These are phyloP conservation scores for Phialemonium atrogriseum DNA, from an alignment of 2,329 filamentous ascomycete species.

Conservation along the genomic window DNA sequence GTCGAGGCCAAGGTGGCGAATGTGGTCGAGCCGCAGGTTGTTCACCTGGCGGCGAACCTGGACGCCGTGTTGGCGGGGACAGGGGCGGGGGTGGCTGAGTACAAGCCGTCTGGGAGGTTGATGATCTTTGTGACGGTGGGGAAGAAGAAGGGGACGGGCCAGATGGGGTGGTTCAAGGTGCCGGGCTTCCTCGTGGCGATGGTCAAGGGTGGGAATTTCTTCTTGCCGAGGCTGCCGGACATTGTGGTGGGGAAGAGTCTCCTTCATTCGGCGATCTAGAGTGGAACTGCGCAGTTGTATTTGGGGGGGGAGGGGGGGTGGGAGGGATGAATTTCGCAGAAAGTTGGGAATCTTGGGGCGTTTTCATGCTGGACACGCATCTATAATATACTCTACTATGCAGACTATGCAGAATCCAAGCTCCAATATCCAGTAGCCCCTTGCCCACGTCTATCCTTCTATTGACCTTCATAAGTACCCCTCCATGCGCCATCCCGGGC, in stretches of 20 bases:
- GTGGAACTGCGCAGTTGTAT: too few species aligned
- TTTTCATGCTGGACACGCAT: too few species aligned
- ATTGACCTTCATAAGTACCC: too few species aligned
- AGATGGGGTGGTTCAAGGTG: conserved; percentile 14
- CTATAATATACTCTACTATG: too few species aligned
- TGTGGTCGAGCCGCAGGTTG: conserved; percentile 15
- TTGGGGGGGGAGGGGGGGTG: too few species aligned
- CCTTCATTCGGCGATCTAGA: neutral
- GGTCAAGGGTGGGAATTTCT: conserved; percentile 12
- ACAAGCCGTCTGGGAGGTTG: conserved; percentile 9
- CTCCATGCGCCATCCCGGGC: too few species aligned
- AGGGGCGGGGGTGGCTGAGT: conserved; percentile 6
- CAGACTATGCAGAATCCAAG: too few species aligned
- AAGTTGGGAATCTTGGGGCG: too few species aligned
- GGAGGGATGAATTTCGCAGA: too few species aligned
- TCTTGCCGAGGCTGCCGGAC: neutral
- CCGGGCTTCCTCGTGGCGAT: conserved; percentile 14
- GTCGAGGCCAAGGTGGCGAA: conserved; percentile 14
- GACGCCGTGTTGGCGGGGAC: conserved; percentile 11
- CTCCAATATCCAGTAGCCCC: too few species aligned
- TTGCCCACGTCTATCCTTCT: too few species aligned
- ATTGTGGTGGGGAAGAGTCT: neutral
- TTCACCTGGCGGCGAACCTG: conserved; percentile 14
- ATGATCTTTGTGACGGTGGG: conserved; percentile 15
- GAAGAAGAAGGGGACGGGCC: conserved; percentile 16